These are phyloP conservation scores for Schizonepeta tenuifolia DNA, from an alignment of 257 asterid species.

Conservation along the genomic window DNA sequence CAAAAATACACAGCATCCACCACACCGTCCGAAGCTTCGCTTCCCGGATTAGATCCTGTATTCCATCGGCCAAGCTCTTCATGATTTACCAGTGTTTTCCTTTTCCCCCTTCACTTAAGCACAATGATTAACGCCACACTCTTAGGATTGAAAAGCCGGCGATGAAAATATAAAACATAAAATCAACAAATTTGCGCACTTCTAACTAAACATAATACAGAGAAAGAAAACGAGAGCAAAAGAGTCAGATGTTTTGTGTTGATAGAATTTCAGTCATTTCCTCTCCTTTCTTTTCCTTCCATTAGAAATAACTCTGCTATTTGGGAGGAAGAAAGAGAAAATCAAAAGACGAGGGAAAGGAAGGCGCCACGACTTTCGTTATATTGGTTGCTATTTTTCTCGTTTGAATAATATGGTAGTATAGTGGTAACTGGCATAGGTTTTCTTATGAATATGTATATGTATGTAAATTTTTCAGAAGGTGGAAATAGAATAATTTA, in stretches of 20 bases:
- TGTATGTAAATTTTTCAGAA: too few species aligned
- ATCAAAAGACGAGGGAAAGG: constrained; percentile 33
- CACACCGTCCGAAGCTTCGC: constrained; percentile 91
- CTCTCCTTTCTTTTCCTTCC: not conserved
- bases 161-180: not conserved
- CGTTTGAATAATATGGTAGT: too few species aligned
- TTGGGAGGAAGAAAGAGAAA: constrained; percentile 36
- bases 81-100: constrained; percentile 13
- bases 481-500: too few species aligned
- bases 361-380: constrained; percentile 38
- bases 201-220: constrained; percentile 4
- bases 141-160: constrained; percentile 5
- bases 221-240: not conserved
- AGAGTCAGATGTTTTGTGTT: not conserved
- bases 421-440: too few species aligned
- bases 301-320: constrained; percentile 35
- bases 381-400: constrained; percentile 1
- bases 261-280: constrained; percentile 30
- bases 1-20: constrained; percentile 85
- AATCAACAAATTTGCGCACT: constrained; percentile 23
- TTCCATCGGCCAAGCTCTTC: constrained; percentile 63
- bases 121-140: not conserved
- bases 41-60: constrained; percentile 87
- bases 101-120: not conserved
- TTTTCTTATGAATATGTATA: not conserved